Conservation (phyloP, 2,329 filamentous ascomycete species). For the Curvularia spicifera region DNA sequence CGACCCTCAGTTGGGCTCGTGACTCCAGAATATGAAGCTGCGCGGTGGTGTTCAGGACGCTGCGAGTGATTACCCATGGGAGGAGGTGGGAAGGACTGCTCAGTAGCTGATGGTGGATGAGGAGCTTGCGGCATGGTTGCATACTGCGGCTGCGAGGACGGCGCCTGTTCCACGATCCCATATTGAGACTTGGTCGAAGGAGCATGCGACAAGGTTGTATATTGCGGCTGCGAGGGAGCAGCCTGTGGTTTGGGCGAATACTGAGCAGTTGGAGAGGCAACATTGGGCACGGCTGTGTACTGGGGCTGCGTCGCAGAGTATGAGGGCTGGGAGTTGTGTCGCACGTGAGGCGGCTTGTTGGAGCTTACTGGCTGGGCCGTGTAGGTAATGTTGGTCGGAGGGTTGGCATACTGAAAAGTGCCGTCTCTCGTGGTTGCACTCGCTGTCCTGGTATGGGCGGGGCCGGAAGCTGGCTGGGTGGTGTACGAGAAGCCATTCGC, state of each 20-base stretch:
- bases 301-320: slow-evolving; percentile 21
- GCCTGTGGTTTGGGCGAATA: slow-evolving; percentile 1
- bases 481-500: slow-evolving; percentile 40
- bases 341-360: slow-evolving; percentile 32
- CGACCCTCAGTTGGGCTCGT: slow-evolving; percentile 37
- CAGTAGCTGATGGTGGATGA: slow-evolving; percentile 23
- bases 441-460: slow-evolving; percentile 31
- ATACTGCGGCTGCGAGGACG: slow-evolving; percentile 14
- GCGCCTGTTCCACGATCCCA: background rate
- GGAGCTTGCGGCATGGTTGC: slow-evolving; percentile 33
- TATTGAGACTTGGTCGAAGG: slow-evolving; percentile 16
- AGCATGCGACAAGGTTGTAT: slow-evolving; percentile 2
- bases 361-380: slow-evolving; percentile 49
- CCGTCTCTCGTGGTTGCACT: slow-evolving; percentile 18
- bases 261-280: slow-evolving; percentile 1
- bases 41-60: slow-evolving; percentile 35
- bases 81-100: slow-evolving; percentile 40
- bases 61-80: slow-evolving; percentile 37
- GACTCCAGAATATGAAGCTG: slow-evolving; percentile 30
- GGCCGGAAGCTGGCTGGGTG: slow-evolving; percentile 30
- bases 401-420: slow-evolving; percentile 50
- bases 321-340: slow-evolving; percentile 36
- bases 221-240: slow-evolving; percentile 13
- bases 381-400: slow-evolving; percentile 53
- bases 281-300: slow-evolving; percentile 2